A percentile compares a stretch with the other conserved stretches of the same genome.
Evolutionary conservation across 2,329 filamentous ascomycete genomes (phyloP).

Genomic region (Penicillium polonicum): DNA sequence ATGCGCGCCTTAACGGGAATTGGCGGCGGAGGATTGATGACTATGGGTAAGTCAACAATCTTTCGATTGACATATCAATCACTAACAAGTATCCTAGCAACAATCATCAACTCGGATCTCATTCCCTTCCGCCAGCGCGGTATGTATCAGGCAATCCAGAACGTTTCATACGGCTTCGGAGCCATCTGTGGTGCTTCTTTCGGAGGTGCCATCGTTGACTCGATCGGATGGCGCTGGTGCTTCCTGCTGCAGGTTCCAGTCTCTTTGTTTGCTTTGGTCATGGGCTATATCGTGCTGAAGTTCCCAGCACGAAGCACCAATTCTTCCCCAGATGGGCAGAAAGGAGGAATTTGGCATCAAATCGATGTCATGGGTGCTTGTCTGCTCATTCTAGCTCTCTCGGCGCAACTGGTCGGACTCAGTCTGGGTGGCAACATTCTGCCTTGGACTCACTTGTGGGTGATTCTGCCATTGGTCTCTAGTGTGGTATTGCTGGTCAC

Average conservation of each 20-base stretch:
- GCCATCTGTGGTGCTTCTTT: conserved; percentile 56
- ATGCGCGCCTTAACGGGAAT: conserved; percentile 70
- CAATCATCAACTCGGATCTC: conserved; percentile 70
- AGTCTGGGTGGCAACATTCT: conserved; percentile 49
- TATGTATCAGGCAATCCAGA: conserved; percentile 66
- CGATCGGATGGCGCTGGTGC: conserved; percentile 49
- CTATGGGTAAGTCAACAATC: conserved; percentile 49
- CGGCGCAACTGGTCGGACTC: conserved; percentile 51
- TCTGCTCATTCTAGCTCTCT: conserved; percentile 59
- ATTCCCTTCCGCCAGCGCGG: conserved; percentile 73
- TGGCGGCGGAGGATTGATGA: conserved; percentile 69
- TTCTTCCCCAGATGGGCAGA: background rate
- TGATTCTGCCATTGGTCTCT: conserved; percentile 39
- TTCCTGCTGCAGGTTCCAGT: conserved; percentile 64
- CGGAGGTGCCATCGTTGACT: conserved; percentile 46
- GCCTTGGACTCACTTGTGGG: conserved; percentile 45
- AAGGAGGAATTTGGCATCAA: conserved; percentile 48
- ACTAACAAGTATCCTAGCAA: conserved; percentile 35
- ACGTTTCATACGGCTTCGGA: conserved; percentile 61
- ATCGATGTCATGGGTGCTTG: conserved; percentile 60
- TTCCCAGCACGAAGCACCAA: conserved; percentile 37
- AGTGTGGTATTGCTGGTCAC: conserved; percentile 39
- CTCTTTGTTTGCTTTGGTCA: conserved; percentile 54
- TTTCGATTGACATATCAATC: background rate
- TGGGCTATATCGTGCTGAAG: conserved; percentile 55